Percentiles rank a stretch among this genome's conserved stretches.
These are phyloP conservation scores for Tylopilus plumbeoviolaceoides DNA, from an alignment of 768 basidiomycete genomes.

Conservation along the genomic window DNA sequence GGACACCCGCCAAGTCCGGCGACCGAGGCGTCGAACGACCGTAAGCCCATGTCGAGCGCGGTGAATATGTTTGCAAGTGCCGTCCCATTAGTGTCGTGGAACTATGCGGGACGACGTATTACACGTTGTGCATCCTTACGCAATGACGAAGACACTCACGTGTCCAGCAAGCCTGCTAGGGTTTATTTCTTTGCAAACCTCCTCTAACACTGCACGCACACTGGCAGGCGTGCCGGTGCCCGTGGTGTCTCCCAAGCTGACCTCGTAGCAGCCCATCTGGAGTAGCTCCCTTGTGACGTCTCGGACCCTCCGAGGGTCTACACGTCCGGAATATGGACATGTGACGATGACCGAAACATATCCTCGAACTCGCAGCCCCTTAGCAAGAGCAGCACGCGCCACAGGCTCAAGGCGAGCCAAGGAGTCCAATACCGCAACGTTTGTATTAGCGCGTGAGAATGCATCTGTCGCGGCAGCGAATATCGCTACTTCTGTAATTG, in stretches of 20 bases:
- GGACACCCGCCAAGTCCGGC: constrained; percentile 94
- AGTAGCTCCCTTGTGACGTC: constrained; percentile 66
- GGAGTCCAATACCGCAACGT: constrained; percentile 68
- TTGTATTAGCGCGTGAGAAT: constrained; percentile 84
- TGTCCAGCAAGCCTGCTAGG: constrained; percentile 67
- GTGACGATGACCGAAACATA: constrained; percentile 82
- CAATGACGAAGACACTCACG: constrained; percentile 37
- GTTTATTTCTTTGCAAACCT: constrained; percentile 57
- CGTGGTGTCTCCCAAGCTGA: constrained; percentile 89
- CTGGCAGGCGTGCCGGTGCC: constrained; percentile 76
- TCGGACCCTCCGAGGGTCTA: constrained; percentile 59
- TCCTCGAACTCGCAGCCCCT: constrained; percentile 69
- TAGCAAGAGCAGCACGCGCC: constrained; percentile 51
- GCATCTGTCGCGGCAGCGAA: constrained; percentile 88
- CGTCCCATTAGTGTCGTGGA: constrained; percentile 88
- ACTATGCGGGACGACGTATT: constrained; percentile 38
- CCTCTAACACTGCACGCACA: constrained; percentile 64
- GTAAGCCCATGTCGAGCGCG: constrained; percentile 68
- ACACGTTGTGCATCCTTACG: background rate
- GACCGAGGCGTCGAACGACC: constrained; percentile 79
- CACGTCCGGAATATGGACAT: constrained; percentile 84
- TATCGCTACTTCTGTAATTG: constrained; percentile 81
- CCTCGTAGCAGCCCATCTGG: constrained; percentile 94
- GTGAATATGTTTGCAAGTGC: constrained; percentile 73
- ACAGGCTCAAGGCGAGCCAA: constrained; percentile 61